phyloP scores from a whole-genome alignment of 805 yeast species.

The Cyberlindnera maclurae region DNA sequence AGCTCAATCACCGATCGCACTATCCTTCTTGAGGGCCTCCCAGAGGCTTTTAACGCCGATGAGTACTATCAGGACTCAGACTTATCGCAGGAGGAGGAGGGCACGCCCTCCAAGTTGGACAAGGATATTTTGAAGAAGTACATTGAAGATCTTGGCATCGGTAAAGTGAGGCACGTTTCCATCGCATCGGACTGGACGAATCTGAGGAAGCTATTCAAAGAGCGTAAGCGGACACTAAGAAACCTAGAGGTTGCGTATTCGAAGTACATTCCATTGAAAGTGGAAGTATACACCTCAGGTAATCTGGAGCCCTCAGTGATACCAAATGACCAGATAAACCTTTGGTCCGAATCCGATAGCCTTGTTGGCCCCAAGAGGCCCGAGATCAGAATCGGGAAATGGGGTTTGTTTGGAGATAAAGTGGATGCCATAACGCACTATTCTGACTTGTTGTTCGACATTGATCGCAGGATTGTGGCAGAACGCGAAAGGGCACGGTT shows the following conservation, averaged over 20 bases:
- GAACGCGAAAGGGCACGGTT: conserved; percentile 47
- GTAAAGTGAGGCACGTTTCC: conserved; percentile 68
- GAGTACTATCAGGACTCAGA: conserved; percentile 15
- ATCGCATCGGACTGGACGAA: conserved; percentile 83
- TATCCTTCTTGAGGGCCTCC: conserved; percentile 79
- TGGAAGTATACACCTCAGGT: conserved; percentile 21
- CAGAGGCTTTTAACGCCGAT: conserved; percentile 57
- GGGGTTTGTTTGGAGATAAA: conserved; percentile 51
- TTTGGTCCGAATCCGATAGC: conserved; percentile 2
- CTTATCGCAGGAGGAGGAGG: conserved; percentile 2
- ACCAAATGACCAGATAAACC: conserved; percentile 8
- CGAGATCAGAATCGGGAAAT: conserved; percentile 47
- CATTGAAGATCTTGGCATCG: conserved; percentile 72
- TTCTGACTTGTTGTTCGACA: conserved; percentile 52
- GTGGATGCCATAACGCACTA: conserved; percentile 80
- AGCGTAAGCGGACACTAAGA: conserved; percentile 46
- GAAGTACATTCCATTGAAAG: conserved; percentile 13
- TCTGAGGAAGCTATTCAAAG: conserved; percentile 54
- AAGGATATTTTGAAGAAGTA: conserved; percentile 64
- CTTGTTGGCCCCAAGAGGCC: conserved; percentile 11
- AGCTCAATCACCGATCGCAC: conserved; percentile 90
- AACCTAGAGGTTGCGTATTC: conserved; percentile 51
- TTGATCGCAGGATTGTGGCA: conserved; percentile 59
- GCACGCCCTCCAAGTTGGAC: conserved; percentile 25
- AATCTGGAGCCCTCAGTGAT: conserved; percentile 23